These are phyloP conservation scores for Tolypocladium tundrense DNA, from an alignment of 2,329 filamentous ascomycete species.

Conservation along the genomic window DNA sequence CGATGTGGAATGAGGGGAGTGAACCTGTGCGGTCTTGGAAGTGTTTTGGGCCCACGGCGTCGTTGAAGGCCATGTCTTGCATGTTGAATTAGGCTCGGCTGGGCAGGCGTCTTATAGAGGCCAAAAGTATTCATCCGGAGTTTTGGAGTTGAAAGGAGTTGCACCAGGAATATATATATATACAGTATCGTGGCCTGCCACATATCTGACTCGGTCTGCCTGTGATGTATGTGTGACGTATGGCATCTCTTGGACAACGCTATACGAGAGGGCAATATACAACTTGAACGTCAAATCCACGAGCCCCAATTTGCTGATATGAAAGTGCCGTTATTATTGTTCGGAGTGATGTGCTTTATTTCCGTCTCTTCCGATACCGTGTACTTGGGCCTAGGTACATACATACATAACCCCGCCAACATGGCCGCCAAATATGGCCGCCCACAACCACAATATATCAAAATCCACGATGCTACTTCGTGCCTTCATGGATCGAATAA, in stretches of 20 bases:
- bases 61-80: not conserved
- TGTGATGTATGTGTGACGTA: not conserved
- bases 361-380: too few species aligned
- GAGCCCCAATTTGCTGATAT: not conserved
- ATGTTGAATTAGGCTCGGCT: not conserved
- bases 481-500: too few species aligned
- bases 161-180: not conserved
- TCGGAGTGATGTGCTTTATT: too few species aligned
- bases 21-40: not conserved
- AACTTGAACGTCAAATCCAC: not conserved
- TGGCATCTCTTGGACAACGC: not conserved
- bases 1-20: not conserved
- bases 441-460: too few species aligned
- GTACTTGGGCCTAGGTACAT: too few species aligned
- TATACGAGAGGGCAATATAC: not conserved
- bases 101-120: not conserved
- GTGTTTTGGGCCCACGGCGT: not conserved
- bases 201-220: not conserved
- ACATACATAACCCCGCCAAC: too few species aligned
- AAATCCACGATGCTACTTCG: too few species aligned
- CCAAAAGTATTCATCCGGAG: not conserved
- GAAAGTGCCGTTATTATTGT: not conserved
- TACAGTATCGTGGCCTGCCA: not conserved
- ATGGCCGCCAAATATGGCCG: too few species aligned
- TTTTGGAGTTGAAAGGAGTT: not conserved